Conservation (phyloP, 2,329 filamentous ascomycete species). For the Colletotrichum godetiae region DNA sequence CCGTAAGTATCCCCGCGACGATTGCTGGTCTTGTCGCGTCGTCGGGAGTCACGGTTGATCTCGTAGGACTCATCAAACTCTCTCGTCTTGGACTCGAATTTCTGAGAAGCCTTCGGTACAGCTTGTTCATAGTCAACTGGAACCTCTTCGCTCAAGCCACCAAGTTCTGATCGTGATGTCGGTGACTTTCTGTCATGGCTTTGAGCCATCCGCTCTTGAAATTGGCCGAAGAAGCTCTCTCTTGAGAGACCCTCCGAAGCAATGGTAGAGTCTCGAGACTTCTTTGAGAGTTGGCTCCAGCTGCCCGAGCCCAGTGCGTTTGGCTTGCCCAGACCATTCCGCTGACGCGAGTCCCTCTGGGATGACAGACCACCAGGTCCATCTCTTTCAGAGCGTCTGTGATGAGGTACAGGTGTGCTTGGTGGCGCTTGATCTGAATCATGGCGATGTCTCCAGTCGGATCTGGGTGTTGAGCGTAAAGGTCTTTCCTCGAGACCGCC, state of each 20-base stretch:
- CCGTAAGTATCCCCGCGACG: conserved; percentile 16
- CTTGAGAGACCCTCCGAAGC: background rate
- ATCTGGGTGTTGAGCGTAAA: background rate
- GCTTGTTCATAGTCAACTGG: background rate
- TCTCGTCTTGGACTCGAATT: background rate
- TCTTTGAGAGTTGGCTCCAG: conserved; percentile 26
- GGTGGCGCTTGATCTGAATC: conserved; percentile 7
- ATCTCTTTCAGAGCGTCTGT: conserved; percentile 2
- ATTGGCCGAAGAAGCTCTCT: conserved; percentile 15
- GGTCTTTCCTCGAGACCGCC: conserved; percentile 18
- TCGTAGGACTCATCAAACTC: conserved; percentile 33
- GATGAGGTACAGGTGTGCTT: conserved; percentile 20
- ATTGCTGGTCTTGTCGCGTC: conserved; percentile 21
- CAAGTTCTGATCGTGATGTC: background rate
- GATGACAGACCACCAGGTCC: too few relatives aligned
- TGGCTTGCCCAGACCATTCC: background rate
- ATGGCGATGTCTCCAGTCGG: conserved; percentile 22
- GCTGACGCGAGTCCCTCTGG: background rate
- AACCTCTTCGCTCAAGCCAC: background rate
- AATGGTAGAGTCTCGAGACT: background rate
- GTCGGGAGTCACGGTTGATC: conserved; percentile 30
- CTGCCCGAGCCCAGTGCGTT: background rate
- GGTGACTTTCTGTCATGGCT: background rate
- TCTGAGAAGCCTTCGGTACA: background rate
- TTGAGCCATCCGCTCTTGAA: conserved; percentile 8